These are phyloP conservation scores for Polytrichum commune DNA, from an alignment of 225 moss, liverwort and hornwort genomes.

Conservation along the genomic window DNA sequence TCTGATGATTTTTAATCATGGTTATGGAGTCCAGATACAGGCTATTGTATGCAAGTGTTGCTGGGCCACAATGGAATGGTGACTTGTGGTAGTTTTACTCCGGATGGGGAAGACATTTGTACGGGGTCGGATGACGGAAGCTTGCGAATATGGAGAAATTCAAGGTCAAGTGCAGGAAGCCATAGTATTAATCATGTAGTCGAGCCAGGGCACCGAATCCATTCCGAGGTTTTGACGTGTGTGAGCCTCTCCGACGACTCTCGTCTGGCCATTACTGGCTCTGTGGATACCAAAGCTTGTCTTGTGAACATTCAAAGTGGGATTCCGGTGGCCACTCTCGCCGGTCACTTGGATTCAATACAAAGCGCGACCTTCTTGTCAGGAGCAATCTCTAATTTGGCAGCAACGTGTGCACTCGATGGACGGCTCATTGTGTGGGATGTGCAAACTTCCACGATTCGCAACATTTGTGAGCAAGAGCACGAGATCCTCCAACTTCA, in stretches of 20 bases:
- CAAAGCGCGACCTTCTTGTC: background rate
- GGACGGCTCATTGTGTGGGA: background rate
- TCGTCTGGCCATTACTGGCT: background rate
- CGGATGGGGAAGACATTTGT: conserved; percentile 46
- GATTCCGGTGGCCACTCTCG: background rate
- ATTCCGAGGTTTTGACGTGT: background rate
- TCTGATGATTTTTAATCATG: conserved; percentile 56
- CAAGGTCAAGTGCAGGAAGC: conserved; percentile 27
- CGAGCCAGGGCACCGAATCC: conserved; percentile 48
- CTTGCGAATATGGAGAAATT: conserved; percentile 38
- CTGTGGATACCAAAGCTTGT: background rate
- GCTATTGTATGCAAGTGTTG: conserved; percentile 41
- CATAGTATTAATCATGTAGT: conserved; percentile 28
- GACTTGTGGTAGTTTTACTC: conserved; percentile 55
- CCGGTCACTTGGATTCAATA: background rate
- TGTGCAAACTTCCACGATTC: background rate
- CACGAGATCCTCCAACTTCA: background rate
- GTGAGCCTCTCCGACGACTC: background rate
- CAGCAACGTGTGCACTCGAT: background rate
- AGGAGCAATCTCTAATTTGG: background rate
- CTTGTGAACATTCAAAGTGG: background rate
- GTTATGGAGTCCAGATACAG: conserved; percentile 58
- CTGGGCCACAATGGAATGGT: conserved; percentile 50
- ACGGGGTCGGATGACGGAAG: conserved; percentile 37
- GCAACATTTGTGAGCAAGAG: background rate